Percentiles rank a stretch among this genome's conserved stretches.
These are phyloP conservation scores for Fusarium foetens DNA, from an alignment of 2,329 filamentous ascomycete genomes.

Conservation along the genomic window DNA sequence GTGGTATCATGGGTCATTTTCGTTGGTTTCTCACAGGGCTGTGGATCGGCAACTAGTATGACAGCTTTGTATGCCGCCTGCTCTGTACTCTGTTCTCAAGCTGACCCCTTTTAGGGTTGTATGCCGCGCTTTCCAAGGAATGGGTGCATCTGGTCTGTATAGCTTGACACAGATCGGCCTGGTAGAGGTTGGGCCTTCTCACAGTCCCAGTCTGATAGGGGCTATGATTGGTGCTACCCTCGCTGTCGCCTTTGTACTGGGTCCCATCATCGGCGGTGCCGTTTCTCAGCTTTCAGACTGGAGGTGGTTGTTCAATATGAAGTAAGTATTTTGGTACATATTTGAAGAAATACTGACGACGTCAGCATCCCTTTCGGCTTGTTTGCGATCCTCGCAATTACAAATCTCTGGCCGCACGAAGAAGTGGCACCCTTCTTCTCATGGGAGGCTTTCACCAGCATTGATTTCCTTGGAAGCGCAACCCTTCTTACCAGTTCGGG, in stretches of 20 bases:
- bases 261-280: conserved; percentile 66
- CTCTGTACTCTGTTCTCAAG: background rate
- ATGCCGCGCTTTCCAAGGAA: conserved; percentile 67
- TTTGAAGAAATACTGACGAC: conserved; percentile 11
- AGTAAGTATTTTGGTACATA: conserved; percentile 53
- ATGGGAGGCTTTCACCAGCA: conserved; percentile 56
- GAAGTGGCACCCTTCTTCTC: conserved; percentile 51
- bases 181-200: conserved; percentile 64
- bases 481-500: conserved; percentile 63
- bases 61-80: conserved; percentile 57
- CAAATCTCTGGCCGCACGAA: conserved; percentile 58
- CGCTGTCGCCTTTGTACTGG: conserved; percentile 67
- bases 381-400: conserved; percentile 57
- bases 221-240: conserved; percentile 66
- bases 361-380: conserved; percentile 62
- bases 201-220: conserved; percentile 64
- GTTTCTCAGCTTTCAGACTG: conserved; percentile 65
- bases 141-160: conserved; percentile 71
- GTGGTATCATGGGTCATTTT: conserved; percentile 65
- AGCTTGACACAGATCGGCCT: conserved; percentile 68
- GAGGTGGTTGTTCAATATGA: conserved; percentile 71
- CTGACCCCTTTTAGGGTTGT: conserved; percentile 58
- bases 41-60: conserved; percentile 62
- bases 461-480: conserved; percentile 64
- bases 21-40: conserved; percentile 65